Percentiles rank a stretch among this genome's conserved stretches.
These are phyloP conservation scores for Apiotrichum domesticum DNA, from an alignment of 1,284 basidiomycete genomes.

Conservation along the genomic window DNA sequence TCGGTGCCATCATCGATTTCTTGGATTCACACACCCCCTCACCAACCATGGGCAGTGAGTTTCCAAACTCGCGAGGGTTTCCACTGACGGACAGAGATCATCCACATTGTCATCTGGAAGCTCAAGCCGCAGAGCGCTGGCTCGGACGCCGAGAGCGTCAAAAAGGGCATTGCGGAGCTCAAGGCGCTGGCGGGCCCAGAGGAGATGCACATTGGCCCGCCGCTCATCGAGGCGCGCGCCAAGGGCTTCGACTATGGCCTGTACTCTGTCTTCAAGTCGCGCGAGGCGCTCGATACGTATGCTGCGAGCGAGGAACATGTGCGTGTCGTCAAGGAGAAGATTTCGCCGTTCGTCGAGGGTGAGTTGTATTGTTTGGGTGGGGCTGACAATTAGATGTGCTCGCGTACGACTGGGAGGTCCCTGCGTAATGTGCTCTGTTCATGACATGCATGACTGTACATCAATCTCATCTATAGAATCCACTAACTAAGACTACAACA, in stretches of 20 bases:
- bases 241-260: constrained; percentile 46
- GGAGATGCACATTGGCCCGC: constrained; percentile 34
- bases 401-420: constrained; percentile 47
- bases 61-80: neutral
- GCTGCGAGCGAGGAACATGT: constrained; percentile 42
- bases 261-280: constrained; percentile 41
- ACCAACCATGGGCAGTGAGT: constrained; percentile 18
- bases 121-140: constrained; percentile 29
- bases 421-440: constrained; percentile 20
- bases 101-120: constrained; percentile 46
- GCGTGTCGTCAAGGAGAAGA: constrained; percentile 35
- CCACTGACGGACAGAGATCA: constrained; percentile 27
- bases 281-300: constrained; percentile 40
- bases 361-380: constrained; percentile 6
- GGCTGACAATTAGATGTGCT: constrained; percentile 28
- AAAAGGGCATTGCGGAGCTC: constrained; percentile 30
- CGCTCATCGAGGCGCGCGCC: constrained; percentile 38
- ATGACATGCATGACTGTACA: neutral
- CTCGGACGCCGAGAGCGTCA: constrained; percentile 26
- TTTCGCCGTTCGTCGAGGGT: constrained; percentile 40
- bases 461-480: too few relatives aligned
- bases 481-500: neutral
- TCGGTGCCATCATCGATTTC: too few relatives aligned
- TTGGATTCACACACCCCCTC: too few relatives aligned
- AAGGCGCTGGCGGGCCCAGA: constrained; percentile 35